Evolutionary conservation across 2,329 filamentous ascomycete species (phyloP).

Genomic region (Penicillium brevicompactum): DNA sequence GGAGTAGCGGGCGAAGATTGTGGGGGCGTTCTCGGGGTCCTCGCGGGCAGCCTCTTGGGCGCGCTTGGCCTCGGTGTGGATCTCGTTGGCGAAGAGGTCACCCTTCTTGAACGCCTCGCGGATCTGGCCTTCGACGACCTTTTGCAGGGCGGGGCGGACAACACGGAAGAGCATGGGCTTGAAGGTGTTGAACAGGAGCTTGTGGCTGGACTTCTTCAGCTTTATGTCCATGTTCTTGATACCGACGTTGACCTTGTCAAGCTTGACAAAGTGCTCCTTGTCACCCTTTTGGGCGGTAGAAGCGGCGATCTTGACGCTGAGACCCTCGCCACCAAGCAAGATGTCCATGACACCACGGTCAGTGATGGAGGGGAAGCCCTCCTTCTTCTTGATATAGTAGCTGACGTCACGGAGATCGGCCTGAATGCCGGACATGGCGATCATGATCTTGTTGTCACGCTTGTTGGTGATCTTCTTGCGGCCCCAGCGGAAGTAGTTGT

Average conservation of each 20-base stretch:
- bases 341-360: slow-evolving; percentile 90
- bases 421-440: slow-evolving; percentile 87
- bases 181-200: slow-evolving; percentile 80
- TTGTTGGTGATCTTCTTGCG: slow-evolving; percentile 83
- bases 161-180: slow-evolving; percentile 86
- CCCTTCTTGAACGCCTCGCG: slow-evolving; percentile 76
- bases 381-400: slow-evolving; percentile 93
- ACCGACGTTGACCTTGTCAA: slow-evolving; percentile 83
- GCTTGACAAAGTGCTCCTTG: slow-evolving; percentile 85
- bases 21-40: slow-evolving; percentile 72
- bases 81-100: slow-evolving; percentile 71
- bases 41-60: slow-evolving; percentile 66
- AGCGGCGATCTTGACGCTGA: slow-evolving; percentile 89
- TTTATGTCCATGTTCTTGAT: slow-evolving; percentile 84
- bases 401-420: slow-evolving; percentile 86
- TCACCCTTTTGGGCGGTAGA: slow-evolving; percentile 78
- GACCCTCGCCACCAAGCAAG: slow-evolving; percentile 80
- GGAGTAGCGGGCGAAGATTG: slow-evolving; percentile 85
- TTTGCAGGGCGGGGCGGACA: slow-evolving; percentile 80
- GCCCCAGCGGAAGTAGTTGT: slow-evolving; percentile 94
- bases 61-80: slow-evolving; percentile 81
- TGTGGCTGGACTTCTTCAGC: slow-evolving; percentile 92
- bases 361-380: slow-evolving; percentile 84
- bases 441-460: slow-evolving; percentile 79
- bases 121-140: slow-evolving; percentile 86